These are phyloP conservation scores for Mortierella sp. DNA, from an alignment of 371 early-diverging fungal species.

Conservation along the genomic window DNA sequence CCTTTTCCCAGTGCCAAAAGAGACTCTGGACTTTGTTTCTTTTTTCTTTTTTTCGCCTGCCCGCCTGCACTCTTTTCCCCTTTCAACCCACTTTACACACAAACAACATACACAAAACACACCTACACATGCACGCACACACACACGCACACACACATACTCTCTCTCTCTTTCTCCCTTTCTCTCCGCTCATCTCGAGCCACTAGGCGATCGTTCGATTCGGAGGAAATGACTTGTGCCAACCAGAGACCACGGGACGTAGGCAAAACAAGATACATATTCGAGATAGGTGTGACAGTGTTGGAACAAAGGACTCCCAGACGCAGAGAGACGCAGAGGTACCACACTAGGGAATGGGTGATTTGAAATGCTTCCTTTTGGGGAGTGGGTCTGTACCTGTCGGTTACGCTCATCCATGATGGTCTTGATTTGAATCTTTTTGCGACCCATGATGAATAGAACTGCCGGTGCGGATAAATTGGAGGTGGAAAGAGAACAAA, in stretches of 20 bases:
- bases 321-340: not conserved
- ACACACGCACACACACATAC: no score
- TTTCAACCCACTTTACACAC: no score
- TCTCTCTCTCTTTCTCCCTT: no score
- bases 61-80: not conserved
- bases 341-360: not conserved
- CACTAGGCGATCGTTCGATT: no score
- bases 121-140: no score
- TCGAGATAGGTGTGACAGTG: no score
- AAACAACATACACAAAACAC: no score
- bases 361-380: not conserved
- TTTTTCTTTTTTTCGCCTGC: not conserved
- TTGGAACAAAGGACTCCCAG: not conserved
- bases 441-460: conserved; percentile 83
- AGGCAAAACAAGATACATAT: no score
- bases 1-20: no score
- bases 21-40: not conserved
- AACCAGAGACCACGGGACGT: no score
- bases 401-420: conserved; percentile 95
- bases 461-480: not conserved
- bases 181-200: no score
- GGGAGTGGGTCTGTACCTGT: conserved; percentile 66
- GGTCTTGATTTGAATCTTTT: conserved; percentile 96
- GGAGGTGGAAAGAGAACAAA: not conserved
- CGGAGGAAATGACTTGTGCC: no score